Base-by-base conservation (phyloP, 345 rosid species). In the Citropsis articulata region DNA sequence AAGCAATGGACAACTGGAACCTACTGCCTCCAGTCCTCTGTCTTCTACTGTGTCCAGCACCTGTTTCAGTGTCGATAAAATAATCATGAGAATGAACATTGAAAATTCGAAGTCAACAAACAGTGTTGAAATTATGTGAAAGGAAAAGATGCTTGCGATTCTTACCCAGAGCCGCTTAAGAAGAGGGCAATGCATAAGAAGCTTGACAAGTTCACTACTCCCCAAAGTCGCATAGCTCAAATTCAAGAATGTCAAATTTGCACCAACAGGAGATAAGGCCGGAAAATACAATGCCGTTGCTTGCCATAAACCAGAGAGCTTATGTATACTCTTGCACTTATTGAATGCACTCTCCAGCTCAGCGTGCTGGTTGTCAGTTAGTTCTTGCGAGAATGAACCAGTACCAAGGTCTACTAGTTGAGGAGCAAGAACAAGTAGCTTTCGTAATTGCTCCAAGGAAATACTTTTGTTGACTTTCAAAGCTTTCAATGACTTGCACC, bases 141-240 rank as follows among this genome's bases (percentile, higher is more conserved):
- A 8, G 7, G 13, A 50, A 56, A 73, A 56, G 22, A 68, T 63
- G 25, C 22, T n/a, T 19, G 57, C 21, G 42, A 16, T 38, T 70
- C 85, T 84, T 80, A 91, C 94, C 94, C 92, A 88, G 25, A 91
- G 90, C 71, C 90, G 91, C 72, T 62, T 80, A 74, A 91, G 91
- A 70, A 6, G n/a, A 4, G 91, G 90, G 72, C 94, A 89, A 70
- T 91, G 89, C 79, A 77, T 59, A 61, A 91, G 85, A 81, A 89
- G 90, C 68, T 79, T 79, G 38, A 87, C 85, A 77, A 91, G 82
- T 72, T 91, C 91, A 35, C 73, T 70, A 53, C 92, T 72, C 64
- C 81, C 85, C 83, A 91, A 75, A 79, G 86, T 61, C 24, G 90
- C 85, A 72, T 89, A 87, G 65, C 91, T 87, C 81, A 91, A 73